Percentiles rank a stretch among this genome's conserved stretches.
Evolutionary conservation across 2,329 filamentous ascomycete species (phyloP).

Genomic region (Colletotrichum sublineola): DNA sequence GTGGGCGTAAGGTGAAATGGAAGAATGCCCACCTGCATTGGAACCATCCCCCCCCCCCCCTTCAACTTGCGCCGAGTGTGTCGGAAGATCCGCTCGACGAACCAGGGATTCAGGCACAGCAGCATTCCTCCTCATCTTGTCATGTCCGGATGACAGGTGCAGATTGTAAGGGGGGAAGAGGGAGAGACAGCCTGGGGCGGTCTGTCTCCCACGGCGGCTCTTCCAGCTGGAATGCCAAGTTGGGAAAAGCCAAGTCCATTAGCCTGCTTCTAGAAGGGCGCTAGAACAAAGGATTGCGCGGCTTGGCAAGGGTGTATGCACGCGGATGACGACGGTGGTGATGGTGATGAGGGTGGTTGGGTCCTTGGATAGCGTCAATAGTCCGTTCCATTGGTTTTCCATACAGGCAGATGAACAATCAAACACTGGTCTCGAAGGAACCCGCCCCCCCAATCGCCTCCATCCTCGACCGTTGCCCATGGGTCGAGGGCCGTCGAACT

Average conservation of each 20-base stretch:
- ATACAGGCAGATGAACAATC: neutral
- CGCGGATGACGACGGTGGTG: constrained; percentile 24
- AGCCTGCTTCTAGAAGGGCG: constrained; percentile 38
- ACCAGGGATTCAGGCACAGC: constrained; percentile 9
- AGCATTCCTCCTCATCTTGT: constrained; percentile 14
- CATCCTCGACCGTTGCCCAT: neutral
- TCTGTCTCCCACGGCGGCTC: neutral
- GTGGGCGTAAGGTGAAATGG: constrained; percentile 27
- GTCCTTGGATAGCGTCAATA: neutral
- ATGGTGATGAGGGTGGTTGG: neutral
- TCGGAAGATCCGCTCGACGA: constrained; percentile 17
- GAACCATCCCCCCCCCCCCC: neutral
- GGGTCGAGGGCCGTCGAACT: neutral
- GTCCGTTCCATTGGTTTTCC: neutral
- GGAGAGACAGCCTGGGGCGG: constrained; percentile 7
- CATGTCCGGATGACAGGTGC: constrained; percentile 29
- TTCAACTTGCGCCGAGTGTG: neutral
- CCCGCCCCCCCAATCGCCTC: neutral
- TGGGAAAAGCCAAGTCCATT: constrained; percentile 14
- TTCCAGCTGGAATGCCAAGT: neutral
- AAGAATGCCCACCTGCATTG: constrained; percentile 3
- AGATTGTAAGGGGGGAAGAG: neutral
- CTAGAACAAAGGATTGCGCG: constrained; percentile 41
- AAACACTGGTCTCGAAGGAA: neutral
- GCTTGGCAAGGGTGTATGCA: neutral